Conservation (phyloP, 768 basidiomycete species). For the Exidia glandulosa region DNA sequence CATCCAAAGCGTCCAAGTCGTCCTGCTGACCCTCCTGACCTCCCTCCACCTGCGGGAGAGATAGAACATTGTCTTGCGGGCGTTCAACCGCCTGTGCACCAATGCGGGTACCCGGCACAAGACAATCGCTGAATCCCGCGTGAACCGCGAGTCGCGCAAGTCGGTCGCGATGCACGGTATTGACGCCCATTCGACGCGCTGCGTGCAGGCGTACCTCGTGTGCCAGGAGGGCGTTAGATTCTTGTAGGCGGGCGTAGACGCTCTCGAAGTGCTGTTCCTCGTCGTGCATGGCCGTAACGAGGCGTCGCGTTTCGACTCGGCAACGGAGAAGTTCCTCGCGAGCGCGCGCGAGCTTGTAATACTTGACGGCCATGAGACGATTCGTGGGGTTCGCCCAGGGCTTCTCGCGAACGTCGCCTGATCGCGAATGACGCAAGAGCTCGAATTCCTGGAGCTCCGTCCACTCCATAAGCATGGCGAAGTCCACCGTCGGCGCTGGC, state of each 20-base stretch:
- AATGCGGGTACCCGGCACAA: no score
- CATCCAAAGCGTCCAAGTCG: no score
- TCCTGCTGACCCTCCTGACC: no score
- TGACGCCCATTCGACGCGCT: neutral
- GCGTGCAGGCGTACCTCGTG: neutral
- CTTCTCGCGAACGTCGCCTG: constrained; percentile 11
- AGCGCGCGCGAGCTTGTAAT: constrained; percentile 20
- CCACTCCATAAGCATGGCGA: constrained; percentile 15
- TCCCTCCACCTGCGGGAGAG: no score
- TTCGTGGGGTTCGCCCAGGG: constrained; percentile 28
- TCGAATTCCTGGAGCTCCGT: constrained; percentile 20
- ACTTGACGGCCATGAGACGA: constrained; percentile 14
- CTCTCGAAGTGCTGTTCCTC: constrained; percentile 4
- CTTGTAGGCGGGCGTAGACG: neutral
- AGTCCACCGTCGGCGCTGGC: constrained; percentile 15
- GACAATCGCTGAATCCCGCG: no score
- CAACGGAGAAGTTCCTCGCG: constrained; percentile 19
- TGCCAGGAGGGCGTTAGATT: neutral
- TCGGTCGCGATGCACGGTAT: neutral
- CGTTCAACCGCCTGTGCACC: no score
- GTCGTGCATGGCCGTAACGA: constrained; percentile 19
- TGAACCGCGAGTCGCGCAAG: neutral
- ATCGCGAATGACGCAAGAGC: constrained; percentile 16
- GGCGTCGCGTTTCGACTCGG: constrained; percentile 22
- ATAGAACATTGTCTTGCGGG: no score